A percentile compares a stretch with the other conserved stretches of the same genome.
These are phyloP conservation scores for Davidsoniella australis DNA, from an alignment of 2,329 filamentous ascomycete genomes.

Conservation along the genomic window DNA sequence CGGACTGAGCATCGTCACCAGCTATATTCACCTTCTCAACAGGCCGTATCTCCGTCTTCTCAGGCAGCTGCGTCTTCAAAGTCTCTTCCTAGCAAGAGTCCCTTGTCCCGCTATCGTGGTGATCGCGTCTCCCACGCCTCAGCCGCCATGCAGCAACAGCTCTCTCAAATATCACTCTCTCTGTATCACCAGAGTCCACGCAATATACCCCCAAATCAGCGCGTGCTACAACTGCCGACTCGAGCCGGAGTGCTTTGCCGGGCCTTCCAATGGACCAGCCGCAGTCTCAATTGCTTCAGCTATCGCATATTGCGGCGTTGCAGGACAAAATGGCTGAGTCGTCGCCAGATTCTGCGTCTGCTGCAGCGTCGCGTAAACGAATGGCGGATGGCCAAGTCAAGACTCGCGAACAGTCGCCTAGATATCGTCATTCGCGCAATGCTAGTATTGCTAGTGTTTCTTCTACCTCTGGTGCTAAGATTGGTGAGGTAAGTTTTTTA, in stretches of 20 bases:
- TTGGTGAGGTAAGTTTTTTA: slow-evolving; percentile 35
- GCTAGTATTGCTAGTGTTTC: slow-evolving; percentile 44
- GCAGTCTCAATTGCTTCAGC: slow-evolving; percentile 30
- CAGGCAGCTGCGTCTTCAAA: background rate
- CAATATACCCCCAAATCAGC: background rate
- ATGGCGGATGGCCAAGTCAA: slow-evolving; percentile 56
- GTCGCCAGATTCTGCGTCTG: slow-evolving; percentile 18
- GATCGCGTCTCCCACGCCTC: background rate
- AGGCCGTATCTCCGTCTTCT: background rate
- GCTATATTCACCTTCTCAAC: background rate
- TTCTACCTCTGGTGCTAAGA: slow-evolving; percentile 44
- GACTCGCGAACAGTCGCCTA: slow-evolving; percentile 8
- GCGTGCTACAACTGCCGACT: no score
- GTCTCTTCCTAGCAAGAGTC: background rate
- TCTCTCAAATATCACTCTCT: background rate
- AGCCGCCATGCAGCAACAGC: background rate
- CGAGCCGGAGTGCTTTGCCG: slow-evolving; percentile 12
- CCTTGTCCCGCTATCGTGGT: no score
- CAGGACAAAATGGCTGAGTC: slow-evolving; percentile 28
- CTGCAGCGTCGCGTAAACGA: slow-evolving; percentile 35
- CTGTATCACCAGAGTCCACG: slow-evolving; percentile 1
- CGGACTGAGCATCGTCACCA: background rate
- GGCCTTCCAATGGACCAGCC: slow-evolving; percentile 22
- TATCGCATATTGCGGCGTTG: slow-evolving; percentile 33
- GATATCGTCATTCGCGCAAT: slow-evolving; percentile 43